Base-by-base conservation (phyloP, 805 yeast genomes). In the Candida easanensis region DNA sequence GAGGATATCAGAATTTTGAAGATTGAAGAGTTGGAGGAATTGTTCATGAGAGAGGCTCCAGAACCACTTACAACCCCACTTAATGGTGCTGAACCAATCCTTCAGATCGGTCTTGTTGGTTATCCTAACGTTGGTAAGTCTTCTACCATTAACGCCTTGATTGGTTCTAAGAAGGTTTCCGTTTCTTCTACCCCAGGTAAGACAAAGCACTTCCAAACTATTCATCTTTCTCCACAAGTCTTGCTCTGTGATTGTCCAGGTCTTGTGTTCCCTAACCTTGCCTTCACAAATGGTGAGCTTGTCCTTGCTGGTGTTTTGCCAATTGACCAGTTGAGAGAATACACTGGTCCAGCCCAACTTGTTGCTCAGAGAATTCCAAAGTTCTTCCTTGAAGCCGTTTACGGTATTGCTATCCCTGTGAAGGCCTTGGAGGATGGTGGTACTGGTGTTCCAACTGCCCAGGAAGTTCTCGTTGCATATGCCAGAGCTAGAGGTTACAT, bases 251-350 rank as follows among this genome's bases (percentile, higher is more conserved):
- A 93, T 74, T 93, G 99, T 73, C 99, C 99, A 2, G 99, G 99
- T 76, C 74, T 93, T 49, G 99, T 93, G 15, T 93, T 93, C 72
- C 99, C 99, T 19, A 93, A 91, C 59, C 93, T 93, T 62, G 98
- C 98, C 6, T 87, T 86, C 62, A 87, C 97, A 19, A 90, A 89
- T 59, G 98, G 95, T 55, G 99, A 93, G 57, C 76, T 93, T 58
- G 99, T 93, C 1, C 89, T 97, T 70, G 88, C 89, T 60, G 99
- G 99, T 75, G 96, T 93, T n/a, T 74, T 93, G 44, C 99, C 99
- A 17, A 93, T 93, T 56, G 99, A 93, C 68, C 99, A 93, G 66
- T 73, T 93, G 49, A 78, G 98, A 60, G 99, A 93, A 60, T 81
- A 79, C 62, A 82, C 91, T 9, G 95, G 95, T 3, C 98, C 99